Evolutionary conservation across 1,284 basidiomycete genomes (phyloP), one percentile per base, ranked within the genome.

Genomic region (Malassezia sp.): DNA sequence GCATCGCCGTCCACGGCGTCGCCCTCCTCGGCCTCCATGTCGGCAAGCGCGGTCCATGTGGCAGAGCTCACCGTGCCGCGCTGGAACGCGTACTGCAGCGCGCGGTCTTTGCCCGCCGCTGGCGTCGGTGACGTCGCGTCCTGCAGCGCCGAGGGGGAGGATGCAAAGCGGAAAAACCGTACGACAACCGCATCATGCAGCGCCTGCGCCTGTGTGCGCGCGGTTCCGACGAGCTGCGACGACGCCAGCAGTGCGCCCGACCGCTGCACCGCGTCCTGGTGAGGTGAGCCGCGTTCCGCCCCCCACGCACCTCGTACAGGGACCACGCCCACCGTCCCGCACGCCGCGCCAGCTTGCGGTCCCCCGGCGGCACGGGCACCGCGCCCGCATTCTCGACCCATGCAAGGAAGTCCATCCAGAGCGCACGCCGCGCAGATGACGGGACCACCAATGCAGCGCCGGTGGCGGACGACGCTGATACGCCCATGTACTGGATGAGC

Each of bases 151-250:
- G 18, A 23, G n/a, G 22, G 21, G 11, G 42, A 17, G 5, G 23
- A 8, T 10, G 27, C 26, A 20, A 27, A 37, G 11, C 17, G 17
- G 32, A 28, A 24, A 7, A 40, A 33, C 12, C 26, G 42, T 18
- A n/a, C 9, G 17, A 50, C 48, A 5, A 50, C 42, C 2, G 20
- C 28, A 15, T 50, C 48, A 14, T 50, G 48, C 37, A 50, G 42
- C 22, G 42, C 37, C 33, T 50, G 48, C 9, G 48, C 48, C 28
- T 45, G 18, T 2, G 7, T 21, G 4, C 48, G 48, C 24, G 48
- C 48, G 4, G 37, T 35, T 21, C 48, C 37, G 18, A 40, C 24
- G 7, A 50, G 42, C 36, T 39, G 28, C 9, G 48, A 44, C 26
- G 48, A 44, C 3, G 48, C 48, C 7, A 50, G 38, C 18, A 50